Evolutionary conservation across 1,139 yeast genomes (phyloP).

Genomic region (Suhomyces bribrorum): DNA sequence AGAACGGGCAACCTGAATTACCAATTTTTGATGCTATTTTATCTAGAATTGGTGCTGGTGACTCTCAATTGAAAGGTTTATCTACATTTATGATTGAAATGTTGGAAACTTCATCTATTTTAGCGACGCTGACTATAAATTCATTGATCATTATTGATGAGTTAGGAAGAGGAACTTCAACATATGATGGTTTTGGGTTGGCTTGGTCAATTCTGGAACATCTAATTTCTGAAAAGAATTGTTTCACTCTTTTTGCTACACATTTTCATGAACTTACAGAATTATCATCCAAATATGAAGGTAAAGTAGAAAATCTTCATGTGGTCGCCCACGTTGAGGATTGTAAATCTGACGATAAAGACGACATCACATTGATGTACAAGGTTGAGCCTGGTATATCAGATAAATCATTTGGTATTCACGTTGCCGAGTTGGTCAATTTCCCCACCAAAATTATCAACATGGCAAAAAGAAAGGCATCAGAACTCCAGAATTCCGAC

Average conservation of each 20-base stretch:
- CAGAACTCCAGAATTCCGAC: slow-evolving; percentile 73
- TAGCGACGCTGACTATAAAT: slow-evolving; percentile 80
- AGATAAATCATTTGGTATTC: slow-evolving; percentile 95
- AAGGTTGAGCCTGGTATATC: slow-evolving; percentile 91
- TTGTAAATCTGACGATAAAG: slow-evolving; percentile 34
- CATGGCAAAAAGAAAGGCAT: slow-evolving; percentile 94
- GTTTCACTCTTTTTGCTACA: slow-evolving; percentile 91
- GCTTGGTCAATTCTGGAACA: slow-evolving; percentile 96
- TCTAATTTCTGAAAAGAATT: slow-evolving; percentile 65
- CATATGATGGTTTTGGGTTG: slow-evolving; percentile 96
- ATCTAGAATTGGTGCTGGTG: slow-evolving; percentile 98
- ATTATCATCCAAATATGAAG: slow-evolving; percentile 58
- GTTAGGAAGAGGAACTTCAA: slow-evolving; percentile 93
- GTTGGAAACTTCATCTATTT: slow-evolving; percentile 92
- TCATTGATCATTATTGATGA: slow-evolving; percentile 92
- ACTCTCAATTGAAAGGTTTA: slow-evolving; percentile 92
- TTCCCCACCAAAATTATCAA: slow-evolving; percentile 85
- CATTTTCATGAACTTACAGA: slow-evolving; percentile 95
- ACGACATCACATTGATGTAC: slow-evolving; percentile 84
- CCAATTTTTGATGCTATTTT: slow-evolving; percentile 87
- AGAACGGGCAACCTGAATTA: slow-evolving; percentile 64
- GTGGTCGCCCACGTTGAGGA: slow-evolving; percentile 89
- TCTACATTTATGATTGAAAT: slow-evolving; percentile 98
- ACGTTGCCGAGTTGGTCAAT: slow-evolving; percentile 93
- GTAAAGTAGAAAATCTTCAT: slow-evolving; percentile 73